A percentile compares a stretch with the other conserved stretches of the same genome.
Evolutionary conservation across 164 flowering plant genomes (phyloP).

Genomic region (Chimonanthus praecox): DNA sequence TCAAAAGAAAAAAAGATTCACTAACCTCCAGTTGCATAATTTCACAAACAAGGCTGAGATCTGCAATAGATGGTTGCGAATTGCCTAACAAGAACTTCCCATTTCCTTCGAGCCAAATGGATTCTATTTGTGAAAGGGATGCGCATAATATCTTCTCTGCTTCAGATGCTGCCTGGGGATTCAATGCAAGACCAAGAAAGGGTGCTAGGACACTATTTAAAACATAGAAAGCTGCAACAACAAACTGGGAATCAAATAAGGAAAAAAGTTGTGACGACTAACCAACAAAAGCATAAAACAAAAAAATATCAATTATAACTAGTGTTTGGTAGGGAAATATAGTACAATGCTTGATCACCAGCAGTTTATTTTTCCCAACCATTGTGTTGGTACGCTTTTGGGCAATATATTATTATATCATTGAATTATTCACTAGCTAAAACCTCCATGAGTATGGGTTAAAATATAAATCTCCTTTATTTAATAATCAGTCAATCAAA

Average conservation of each 20-base stretch:
- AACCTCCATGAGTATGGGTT: background rate
- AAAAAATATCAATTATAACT: background rate
- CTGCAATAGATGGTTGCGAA: constrained; percentile 79
- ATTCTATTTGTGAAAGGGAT: constrained; percentile 58
- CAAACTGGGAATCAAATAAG: constrained; percentile 1
- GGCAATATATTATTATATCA: too few species aligned
- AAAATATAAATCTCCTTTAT: background rate
- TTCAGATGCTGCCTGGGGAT: constrained; percentile 59
- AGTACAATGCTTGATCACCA: background rate
- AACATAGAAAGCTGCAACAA: constrained; percentile 45
- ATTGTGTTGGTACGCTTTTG: background rate
- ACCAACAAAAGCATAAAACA: background rate
- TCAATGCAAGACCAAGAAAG: constrained; percentile 45
- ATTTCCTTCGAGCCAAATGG: constrained; percentile 66
- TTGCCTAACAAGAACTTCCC: constrained; percentile 64
- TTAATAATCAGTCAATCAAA: background rate
- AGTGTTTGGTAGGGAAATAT: background rate
- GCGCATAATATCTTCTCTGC: constrained; percentile 45
- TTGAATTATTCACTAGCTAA: background rate
- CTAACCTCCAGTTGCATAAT: constrained; percentile 81
- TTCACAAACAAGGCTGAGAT: constrained; percentile 88
- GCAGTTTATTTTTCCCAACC: background rate
- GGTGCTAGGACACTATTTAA: constrained; percentile 46
- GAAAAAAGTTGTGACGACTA: background rate
- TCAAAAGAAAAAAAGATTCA: background rate